Base-by-base conservation (phyloP, 106 monocot genomes). In the Narthecium ossifragum region DNA sequence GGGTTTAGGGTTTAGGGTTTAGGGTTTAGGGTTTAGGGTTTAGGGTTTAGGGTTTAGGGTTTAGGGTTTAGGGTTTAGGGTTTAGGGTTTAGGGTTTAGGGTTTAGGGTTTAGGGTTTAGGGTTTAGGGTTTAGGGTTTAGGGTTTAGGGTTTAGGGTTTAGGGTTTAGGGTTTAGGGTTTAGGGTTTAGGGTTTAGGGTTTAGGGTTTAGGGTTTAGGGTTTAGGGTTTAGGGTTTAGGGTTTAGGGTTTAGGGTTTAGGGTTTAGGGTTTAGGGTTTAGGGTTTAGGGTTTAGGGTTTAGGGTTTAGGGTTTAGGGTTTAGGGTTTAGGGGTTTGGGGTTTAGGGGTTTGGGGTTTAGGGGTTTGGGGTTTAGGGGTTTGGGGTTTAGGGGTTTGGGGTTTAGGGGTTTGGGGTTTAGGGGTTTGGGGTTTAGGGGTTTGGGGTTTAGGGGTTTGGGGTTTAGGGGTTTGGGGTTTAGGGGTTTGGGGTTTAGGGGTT, bases 81-180 rank as follows among this genome's bases (percentile, higher is more conserved):
- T 55, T 55, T 32, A 34, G 55, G 55, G 55, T 55, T 55, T 55
- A 55, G 55, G 55, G 55, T 55, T 55, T 55, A 55, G 55, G 55
- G 55, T 55, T 55, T 55, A 55, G 55, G 55, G 55, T 55, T 55
- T 55, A 55, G 55, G 55, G 29, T 55, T 55, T 32, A 34, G 55
- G 55, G 29, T 55, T 55, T 32, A 34, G 55, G 55, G 29, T 55
- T 55, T n/a, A 21, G 23, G 55, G 29, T n/a, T 55, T 32, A 34
- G 55, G 55, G 29, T 55, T 55, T 32, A 34, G 55, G 29, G 29
- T 55, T 32, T 30, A 34, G 55, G 29, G 29, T 55, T 51, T 51
- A 51, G 51, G 51, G 51, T 51, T 51, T 51, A 23, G 22, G 33
- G 55, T 30, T 30, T 55, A 32, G 29, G 33, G 55, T 30, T 30